Base-by-base conservation (phyloP, 345 rosid species). In the Aethionema arabicum region DNA sequence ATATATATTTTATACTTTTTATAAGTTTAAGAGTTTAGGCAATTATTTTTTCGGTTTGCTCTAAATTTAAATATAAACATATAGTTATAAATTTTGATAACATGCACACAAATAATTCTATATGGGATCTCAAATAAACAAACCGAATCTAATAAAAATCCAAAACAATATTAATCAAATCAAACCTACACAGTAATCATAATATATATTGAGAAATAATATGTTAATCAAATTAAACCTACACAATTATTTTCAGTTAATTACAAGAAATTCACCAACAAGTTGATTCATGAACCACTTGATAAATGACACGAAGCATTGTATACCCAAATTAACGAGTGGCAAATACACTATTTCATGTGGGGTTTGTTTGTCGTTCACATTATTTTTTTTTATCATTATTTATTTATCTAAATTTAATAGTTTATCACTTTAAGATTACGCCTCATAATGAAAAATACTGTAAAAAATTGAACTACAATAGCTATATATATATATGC, bases 291-390 rank as follows among this genome's bases (percentile, higher is more conserved):
- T 32, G 12, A 58, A 31, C 16, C 42, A 35, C 51, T 37, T 60
- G 66, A 7, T 60, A 29, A 60, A 30, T 8, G 39, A 52, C 27
- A 48, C 57, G 16, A 42, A 16, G 12, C 43, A 50, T 51, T 40
- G 44, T 21, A 21, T 21, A 21, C 2, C 53, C 48, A 59, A 59
- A 46, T 32, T 15, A 60, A 52, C 30, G 66, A 60, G 31, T 52
- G 73, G 32, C 36, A 33, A 60, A 44, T 30, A 44, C 54, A 68
- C 54, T 67, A 60, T 8, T 44, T 37, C 46, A 31, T 68, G 61
- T 61, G 50, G 67, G 56, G 67, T 61, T 68, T 52, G 56, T 61
- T 60, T 68, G 67, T 44, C 67, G 61, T 60, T 68, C 67, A 60
- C 67, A 60, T 68, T 67, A 37, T 52, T 35, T 5, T 41, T 37